Evolutionary conservation across 345 rosid species (phyloP).

Genomic region (Passiflora organensis): DNA sequence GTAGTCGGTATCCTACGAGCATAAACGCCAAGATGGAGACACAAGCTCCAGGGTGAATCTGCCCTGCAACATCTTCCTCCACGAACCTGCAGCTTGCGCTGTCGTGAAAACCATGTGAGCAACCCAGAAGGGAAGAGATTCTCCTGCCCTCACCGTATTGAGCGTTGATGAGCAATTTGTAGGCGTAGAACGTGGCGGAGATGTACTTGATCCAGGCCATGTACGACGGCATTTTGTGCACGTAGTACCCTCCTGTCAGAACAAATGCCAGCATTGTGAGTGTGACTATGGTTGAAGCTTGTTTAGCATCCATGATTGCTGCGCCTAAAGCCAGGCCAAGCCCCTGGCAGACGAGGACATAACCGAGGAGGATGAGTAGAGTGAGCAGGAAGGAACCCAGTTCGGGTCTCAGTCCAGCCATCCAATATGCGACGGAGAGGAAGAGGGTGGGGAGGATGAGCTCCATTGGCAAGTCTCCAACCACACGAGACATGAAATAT

Average conservation of each 20-base stretch:
- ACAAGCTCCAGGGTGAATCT: slow-evolving; percentile 46
- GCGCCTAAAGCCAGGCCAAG: slow-evolving; percentile 59
- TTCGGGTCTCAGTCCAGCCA: slow-evolving; percentile 55
- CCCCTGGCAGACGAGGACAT: slow-evolving; percentile 43
- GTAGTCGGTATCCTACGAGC: slow-evolving; percentile 72
- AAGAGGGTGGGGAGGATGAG: slow-evolving; percentile 76
- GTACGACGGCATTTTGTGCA: slow-evolving; percentile 64
- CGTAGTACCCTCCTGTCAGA: slow-evolving; percentile 64
- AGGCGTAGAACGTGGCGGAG: slow-evolving; percentile 63
- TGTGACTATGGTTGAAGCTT: slow-evolving; percentile 34
- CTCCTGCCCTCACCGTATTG: slow-evolving; percentile 57
- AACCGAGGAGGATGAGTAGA: slow-evolving; percentile 29
- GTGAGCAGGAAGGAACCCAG: slow-evolving; percentile 39
- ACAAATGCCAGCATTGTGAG: slow-evolving; percentile 35
- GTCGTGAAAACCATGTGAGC: slow-evolving; percentile 18
- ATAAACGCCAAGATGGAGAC: slow-evolving; percentile 45
- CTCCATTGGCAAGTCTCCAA: slow-evolving; percentile 73
- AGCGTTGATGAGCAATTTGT: slow-evolving; percentile 48
- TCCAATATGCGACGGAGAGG: slow-evolving; percentile 55
- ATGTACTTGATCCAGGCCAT: slow-evolving; percentile 43
- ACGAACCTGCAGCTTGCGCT: slow-evolving; percentile 50
- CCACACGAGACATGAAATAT: slow-evolving; percentile 59
- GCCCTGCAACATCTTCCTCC: slow-evolving; percentile 60
- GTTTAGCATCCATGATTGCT: slow-evolving; percentile 35
- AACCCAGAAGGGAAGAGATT: slow-evolving; percentile 44